These are phyloP conservation scores for Xylaria sp. DNA, from an alignment of 2,329 filamentous ascomycete genomes.

Conservation along the genomic window DNA sequence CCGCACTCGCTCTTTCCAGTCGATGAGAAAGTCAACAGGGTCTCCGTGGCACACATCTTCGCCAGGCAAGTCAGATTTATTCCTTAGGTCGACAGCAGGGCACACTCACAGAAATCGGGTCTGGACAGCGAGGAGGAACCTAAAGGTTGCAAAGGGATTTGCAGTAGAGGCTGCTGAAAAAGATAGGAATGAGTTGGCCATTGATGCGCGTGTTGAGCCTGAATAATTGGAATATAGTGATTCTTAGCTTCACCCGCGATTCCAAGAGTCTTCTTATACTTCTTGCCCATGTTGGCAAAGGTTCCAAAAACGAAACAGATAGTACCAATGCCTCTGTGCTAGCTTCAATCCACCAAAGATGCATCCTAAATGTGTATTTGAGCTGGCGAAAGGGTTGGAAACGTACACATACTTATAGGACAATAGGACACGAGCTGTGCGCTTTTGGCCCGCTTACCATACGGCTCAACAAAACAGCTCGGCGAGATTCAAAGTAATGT, in stretches of 20 bases:
- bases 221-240: slow-evolving; percentile 74
- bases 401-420: slow-evolving; percentile 32
- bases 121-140: slow-evolving; percentile 51
- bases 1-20: slow-evolving; percentile 62
- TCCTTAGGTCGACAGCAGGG: slow-evolving; percentile 11
- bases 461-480: slow-evolving; percentile 37
- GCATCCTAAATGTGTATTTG: slow-evolving; percentile 8
- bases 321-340: slow-evolving; percentile 12
- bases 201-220: slow-evolving; percentile 63
- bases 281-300: slow-evolving; percentile 59
- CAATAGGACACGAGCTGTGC: not conserved
- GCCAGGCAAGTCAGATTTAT: slow-evolving; percentile 37
- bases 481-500: slow-evolving; percentile 33
- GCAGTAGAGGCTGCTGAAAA: slow-evolving; percentile 62
- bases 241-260: slow-evolving; percentile 79
- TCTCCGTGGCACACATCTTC: slow-evolving; percentile 65
- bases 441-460: slow-evolving; percentile 32
- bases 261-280: slow-evolving; percentile 72
- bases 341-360: slow-evolving; percentile 7
- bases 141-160: slow-evolving; percentile 56
- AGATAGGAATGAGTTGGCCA: slow-evolving; percentile 71
- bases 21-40: slow-evolving; percentile 69
- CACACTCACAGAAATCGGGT: slow-evolving; percentile 58
- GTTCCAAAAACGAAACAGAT: slow-evolving; percentile 34
- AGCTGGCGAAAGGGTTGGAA: slow-evolving; percentile 18